Evolutionary conservation across 257 asterid species (phyloP).

Genomic region (Petunia secreta): DNA sequence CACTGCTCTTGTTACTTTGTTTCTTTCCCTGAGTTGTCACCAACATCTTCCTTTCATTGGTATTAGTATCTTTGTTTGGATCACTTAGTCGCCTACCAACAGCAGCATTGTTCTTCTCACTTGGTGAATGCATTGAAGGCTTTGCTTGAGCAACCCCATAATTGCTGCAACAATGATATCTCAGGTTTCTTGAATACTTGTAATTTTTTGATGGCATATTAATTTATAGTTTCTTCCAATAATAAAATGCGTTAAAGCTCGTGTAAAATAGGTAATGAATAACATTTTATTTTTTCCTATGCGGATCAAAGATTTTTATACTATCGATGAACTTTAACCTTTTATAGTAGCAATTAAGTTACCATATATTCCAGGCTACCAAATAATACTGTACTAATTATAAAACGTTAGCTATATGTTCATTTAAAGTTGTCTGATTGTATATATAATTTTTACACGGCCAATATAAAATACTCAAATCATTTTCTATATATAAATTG

Average conservation of each 20-base stretch:
- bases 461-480: not conserved
- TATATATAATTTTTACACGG: too few relatives aligned
- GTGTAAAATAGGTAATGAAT: not conserved
- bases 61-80: conserved; percentile 25
- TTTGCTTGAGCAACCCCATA: conserved; percentile 62
- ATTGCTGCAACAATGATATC: not conserved
- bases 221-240: not conserved
- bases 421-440: too few relatives aligned
- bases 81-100: conserved; percentile 34
- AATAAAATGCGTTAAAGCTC: not conserved
- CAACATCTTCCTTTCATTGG: conserved; percentile 31
- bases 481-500: not conserved
- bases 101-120: conserved; percentile 26
- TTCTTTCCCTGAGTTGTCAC: conserved; percentile 32
- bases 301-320: too few relatives aligned
- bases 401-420: too few relatives aligned
- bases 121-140: conserved; percentile 46
- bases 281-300: not conserved
- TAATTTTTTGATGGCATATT: conserved; percentile 7
- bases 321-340: too few relatives aligned
- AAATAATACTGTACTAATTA: too few relatives aligned
- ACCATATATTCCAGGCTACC: too few relatives aligned
- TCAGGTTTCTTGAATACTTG: conserved; percentile 1
- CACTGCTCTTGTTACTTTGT: conserved; percentile 28
- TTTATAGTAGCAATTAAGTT: too few relatives aligned